Evolutionary conservation across 345 rosid genomes (phyloP).

Genomic region (Nephelium lappaceum): DNA sequence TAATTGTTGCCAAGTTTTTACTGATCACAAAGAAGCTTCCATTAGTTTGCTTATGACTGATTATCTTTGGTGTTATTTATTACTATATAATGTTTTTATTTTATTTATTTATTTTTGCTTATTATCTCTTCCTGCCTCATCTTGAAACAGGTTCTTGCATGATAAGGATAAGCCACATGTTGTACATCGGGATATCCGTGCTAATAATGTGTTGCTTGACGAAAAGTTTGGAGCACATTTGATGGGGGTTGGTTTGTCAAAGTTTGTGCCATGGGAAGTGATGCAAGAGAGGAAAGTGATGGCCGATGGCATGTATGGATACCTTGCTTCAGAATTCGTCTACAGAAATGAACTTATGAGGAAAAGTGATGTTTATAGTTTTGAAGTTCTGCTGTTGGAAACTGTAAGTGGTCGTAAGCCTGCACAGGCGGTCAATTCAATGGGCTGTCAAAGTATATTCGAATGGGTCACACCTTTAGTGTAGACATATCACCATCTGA

Average conservation of each 20-base stretch:
- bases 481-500: constrained; percentile 82
- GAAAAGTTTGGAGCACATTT: constrained; percentile 95
- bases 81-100: not conserved
- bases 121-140: constrained; percentile 15
- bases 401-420: constrained; percentile 87
- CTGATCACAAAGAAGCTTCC: no score
- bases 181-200: constrained; percentile 90
- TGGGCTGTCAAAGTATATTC: constrained; percentile 97
- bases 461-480: constrained; percentile 98
- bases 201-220: constrained; percentile 85
- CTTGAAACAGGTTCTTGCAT: constrained; percentile 69
- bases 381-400: constrained; percentile 89
- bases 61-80: not conserved
- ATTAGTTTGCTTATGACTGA: not conserved
- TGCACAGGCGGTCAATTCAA: constrained; percentile 86
- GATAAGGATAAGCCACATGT: constrained; percentile 98
- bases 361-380: constrained; percentile 96
- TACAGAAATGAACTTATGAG: constrained; percentile 93
- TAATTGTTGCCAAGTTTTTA: no score
- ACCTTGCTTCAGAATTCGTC: constrained; percentile 94
- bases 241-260: constrained; percentile 96
- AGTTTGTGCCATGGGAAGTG: constrained; percentile 95
- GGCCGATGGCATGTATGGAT: constrained; percentile 98
- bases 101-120: constrained; percentile 1
- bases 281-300: constrained; percentile 96